phyloP scores from a whole-genome alignment of 495 filamentous ascomycete genomes.

The Podospora pseudopauciseta region DNA sequence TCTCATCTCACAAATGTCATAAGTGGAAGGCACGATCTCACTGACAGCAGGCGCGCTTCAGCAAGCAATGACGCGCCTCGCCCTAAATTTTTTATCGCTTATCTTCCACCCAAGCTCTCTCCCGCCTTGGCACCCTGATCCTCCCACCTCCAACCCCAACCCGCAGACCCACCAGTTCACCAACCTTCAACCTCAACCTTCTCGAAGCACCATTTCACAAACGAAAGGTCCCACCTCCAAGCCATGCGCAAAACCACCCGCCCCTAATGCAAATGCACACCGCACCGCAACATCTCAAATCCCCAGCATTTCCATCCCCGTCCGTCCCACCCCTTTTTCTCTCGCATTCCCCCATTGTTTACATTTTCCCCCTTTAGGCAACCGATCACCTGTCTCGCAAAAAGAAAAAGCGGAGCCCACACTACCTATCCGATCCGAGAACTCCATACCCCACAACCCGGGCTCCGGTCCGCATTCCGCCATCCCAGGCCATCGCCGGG shows the following conservation, averaged over 20 bases:
- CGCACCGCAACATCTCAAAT: neutral
- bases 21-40: conserved; percentile 1
- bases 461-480: neutral
- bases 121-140: neutral
- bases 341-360: neutral
- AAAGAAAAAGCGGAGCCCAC: neutral
- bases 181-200: neutral
- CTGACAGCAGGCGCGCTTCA: neutral
- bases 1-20: neutral
- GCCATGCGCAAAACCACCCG: neutral
- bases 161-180: no score
- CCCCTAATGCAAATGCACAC: neutral
- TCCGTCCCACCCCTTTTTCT: neutral
- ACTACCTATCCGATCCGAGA: neutral
- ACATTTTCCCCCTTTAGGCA: neutral
- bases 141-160: neutral
- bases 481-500: neutral
- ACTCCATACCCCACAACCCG: neutral
- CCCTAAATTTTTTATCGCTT: conserved; percentile 7
- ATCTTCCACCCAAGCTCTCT: conserved; percentile 1
- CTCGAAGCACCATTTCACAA: neutral
- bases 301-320: neutral
- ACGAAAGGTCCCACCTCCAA: neutral
- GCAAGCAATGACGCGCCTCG: conserved; percentile 6
- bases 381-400: neutral